A percentile compares a stretch with the other conserved stretches of the same genome.
These are phyloP conservation scores for Ophiocordyceps camponoti-floridani DNA, from an alignment of 2,329 filamentous ascomycete species.

Conservation along the genomic window DNA sequence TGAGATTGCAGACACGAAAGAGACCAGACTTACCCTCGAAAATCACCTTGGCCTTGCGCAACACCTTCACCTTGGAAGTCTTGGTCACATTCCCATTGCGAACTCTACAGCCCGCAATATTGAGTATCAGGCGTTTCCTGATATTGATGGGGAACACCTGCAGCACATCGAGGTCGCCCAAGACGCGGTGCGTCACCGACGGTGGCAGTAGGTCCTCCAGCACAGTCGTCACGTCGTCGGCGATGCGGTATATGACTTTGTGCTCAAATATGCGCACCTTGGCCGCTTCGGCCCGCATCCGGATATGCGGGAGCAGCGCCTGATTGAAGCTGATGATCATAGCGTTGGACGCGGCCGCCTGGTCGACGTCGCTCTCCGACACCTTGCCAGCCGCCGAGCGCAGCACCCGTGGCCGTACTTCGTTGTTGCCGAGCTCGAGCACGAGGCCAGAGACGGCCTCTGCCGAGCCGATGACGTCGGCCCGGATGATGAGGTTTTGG, in stretches of 20 bases:
- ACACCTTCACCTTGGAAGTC: constrained; percentile 48
- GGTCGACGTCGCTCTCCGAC: constrained; percentile 74
- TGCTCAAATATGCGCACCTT: constrained; percentile 69
- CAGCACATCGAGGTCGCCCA: constrained; percentile 74
- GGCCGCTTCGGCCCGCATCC: constrained; percentile 47
- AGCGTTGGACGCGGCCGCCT: constrained; percentile 60
- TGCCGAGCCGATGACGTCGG: constrained; percentile 82
- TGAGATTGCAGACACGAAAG: too few relatives aligned
- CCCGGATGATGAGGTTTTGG: constrained; percentile 77
- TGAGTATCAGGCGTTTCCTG: constrained; percentile 49
- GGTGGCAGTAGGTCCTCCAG: constrained; percentile 55
- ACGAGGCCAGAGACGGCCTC: constrained; percentile 75
- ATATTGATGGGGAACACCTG: constrained; percentile 73
- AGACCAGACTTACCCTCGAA: constrained; percentile 56
- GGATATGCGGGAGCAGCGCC: constrained; percentile 46
- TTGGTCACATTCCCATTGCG: constrained; percentile 59
- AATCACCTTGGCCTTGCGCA: constrained; percentile 51
- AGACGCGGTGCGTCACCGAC: constrained; percentile 47
- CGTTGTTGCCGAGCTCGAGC: constrained; percentile 63
- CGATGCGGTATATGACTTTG: constrained; percentile 68
- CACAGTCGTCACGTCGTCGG: constrained; percentile 51
- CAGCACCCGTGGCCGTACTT: constrained; percentile 62
- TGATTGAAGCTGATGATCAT: constrained; percentile 79
- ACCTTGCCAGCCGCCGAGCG: constrained; percentile 62
- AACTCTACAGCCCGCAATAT: constrained; percentile 76